Conservation (phyloP, 176 grass and related monocot species). For the Chloris gayana region DNA sequence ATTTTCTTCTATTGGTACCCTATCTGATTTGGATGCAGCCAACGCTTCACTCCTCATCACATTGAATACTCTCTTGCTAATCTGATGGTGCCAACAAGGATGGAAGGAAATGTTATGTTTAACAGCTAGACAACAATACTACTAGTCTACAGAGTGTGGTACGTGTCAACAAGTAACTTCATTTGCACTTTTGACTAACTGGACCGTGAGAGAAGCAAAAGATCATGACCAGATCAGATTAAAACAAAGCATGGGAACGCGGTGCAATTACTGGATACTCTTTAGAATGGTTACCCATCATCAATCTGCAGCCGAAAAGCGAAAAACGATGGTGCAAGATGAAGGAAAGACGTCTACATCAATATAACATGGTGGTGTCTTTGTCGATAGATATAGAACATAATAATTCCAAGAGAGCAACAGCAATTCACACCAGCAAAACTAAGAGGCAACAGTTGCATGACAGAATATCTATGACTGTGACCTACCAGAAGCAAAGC, state of each 20-base stretch:
- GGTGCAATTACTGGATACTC: slow-evolving; percentile 35
- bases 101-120: background rate
- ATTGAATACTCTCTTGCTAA: slow-evolving; percentile 93
- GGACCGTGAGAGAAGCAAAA: background rate
- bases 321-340: slow-evolving; percentile 39
- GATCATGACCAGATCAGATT: slow-evolving; percentile 34
- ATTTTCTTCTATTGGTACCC: slow-evolving; percentile 32
- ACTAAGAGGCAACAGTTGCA: slow-evolving; percentile 38
- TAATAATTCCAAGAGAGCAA: slow-evolving; percentile 42
- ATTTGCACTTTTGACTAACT: slow-evolving; percentile 13
- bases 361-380: slow-evolving; percentile 39
- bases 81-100: slow-evolving; percentile 56
- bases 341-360: slow-evolving; percentile 27
- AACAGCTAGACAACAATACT: background rate
- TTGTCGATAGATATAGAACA: slow-evolving; percentile 30
- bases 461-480: slow-evolving; percentile 37
- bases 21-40: slow-evolving; percentile 40
- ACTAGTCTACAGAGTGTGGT: background rate
- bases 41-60: slow-evolving; percentile 70
- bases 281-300: slow-evolving; percentile 18
- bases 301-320: slow-evolving; percentile 19
- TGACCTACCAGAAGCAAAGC: slow-evolving; percentile 29
- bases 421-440: slow-evolving; percentile 28
- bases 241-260: slow-evolving; percentile 12
- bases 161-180: slow-evolving; percentile 31